These are phyloP conservation scores for Pythium plurisporium DNA, from an alignment of 352 stramenopile species.

Conservation along the genomic window DNA sequence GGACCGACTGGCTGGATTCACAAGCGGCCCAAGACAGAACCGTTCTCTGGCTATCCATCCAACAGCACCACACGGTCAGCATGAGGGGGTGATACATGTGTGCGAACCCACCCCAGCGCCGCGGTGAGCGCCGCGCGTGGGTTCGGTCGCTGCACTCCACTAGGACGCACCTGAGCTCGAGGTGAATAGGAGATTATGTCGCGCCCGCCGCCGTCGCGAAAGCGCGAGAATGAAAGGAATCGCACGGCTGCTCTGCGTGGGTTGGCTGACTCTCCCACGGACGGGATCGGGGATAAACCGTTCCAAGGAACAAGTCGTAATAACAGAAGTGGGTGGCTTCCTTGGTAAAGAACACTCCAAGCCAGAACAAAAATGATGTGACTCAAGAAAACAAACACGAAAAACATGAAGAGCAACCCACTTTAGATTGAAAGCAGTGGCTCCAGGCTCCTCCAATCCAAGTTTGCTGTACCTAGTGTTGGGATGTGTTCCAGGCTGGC, in stretches of 20 bases:
- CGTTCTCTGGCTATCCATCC: not conserved
- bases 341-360: not conserved
- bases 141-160: too few relatives aligned
- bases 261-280: conserved; percentile 1
- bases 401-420: too few relatives aligned
- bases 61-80: not conserved
- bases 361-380: too few relatives aligned
- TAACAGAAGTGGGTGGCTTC: not conserved
- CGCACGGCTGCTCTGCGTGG: not conserved
- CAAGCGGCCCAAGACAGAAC: not conserved
- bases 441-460: too few relatives aligned
- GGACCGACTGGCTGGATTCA: conserved; percentile 4
- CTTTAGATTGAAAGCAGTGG: too few relatives aligned
- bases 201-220: conserved; percentile 4
- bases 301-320: not conserved
- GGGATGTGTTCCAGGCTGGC: too few relatives aligned
- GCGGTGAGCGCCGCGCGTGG: not conserved
- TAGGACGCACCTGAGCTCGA: too few relatives aligned
- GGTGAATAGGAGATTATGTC: too few relatives aligned
- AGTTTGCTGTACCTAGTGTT: too few relatives aligned
- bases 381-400: too few relatives aligned
- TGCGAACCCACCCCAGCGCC: not conserved
- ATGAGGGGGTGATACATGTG: not conserved
- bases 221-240: not conserved
- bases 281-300: not conserved